Base-by-base conservation (phyloP, 1,284 basidiomycete species). In the Phylloboletellus chloephorus region DNA sequence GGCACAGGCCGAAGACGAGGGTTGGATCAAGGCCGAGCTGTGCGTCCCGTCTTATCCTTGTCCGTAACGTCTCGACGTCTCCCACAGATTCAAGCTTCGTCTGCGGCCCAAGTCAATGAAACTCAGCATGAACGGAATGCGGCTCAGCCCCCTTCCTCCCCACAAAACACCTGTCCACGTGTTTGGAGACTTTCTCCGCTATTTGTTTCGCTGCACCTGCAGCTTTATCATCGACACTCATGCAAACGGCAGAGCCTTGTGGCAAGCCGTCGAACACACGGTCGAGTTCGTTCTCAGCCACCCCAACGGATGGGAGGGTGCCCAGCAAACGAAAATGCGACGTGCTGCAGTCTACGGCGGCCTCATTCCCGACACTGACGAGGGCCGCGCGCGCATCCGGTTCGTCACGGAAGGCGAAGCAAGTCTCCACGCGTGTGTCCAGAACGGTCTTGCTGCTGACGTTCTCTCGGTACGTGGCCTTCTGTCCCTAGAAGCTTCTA, bases 401-500 rank as follows among this genome's bases (percentile, higher is more conserved):
- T 86, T 88, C 50, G 83, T 88, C 26, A 86, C 82, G 2, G 85
- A 87, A 57, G 84, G 83, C 38, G 84, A 88, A 63, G 84, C 84
- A 0, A 85, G 81, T 68, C 64, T 87, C 53, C 84, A 87, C 54
- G 79, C 82, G 1, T 87, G 82, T 60, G 78, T 86, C 4, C 61
- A 83, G 50, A 86, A 77, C 53, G 83, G 82, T 2, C 69, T 86
- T 3, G 82, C 82, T 7, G 76, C 74, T 3, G 83, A 88, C 52
- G 80, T 86, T 16, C 71, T 86, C 48, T 78, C 76, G 42, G 83
- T 85, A 48, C 39, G 72, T 65, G 9, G 8, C 36, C 40, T 39
- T 8, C 31, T 21, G 22, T 29, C 21, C 26, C 33, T 15, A 5
- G 3, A 39, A 19, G 2, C 6, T 37, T 22, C 16, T 42, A 5